phyloP scores from a whole-genome alignment of 495 filamentous ascomycete genomes.

The Penicillium salamii region DNA sequence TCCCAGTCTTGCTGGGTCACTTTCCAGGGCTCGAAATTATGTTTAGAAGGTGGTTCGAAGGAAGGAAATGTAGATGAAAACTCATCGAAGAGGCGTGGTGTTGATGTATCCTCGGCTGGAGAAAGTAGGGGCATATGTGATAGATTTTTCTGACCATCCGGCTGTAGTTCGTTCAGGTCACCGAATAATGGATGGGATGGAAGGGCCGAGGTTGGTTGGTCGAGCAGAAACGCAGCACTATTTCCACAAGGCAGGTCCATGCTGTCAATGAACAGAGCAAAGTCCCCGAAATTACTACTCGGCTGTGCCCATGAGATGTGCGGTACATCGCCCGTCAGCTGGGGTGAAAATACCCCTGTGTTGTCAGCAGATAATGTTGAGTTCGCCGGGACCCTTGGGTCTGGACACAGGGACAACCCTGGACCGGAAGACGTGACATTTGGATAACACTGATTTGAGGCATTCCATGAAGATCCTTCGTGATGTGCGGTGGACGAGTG shows the following conservation, averaged over 20 bases:
- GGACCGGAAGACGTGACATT: too few relatives aligned
- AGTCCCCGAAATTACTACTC: conserved; percentile 4
- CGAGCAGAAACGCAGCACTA: neutral
- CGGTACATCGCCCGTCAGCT: conserved; percentile 1
- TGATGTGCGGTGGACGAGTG: too few relatives aligned
- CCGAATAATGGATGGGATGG: too few relatives aligned
- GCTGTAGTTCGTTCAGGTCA: too few relatives aligned
- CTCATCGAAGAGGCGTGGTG: conserved; percentile 14
- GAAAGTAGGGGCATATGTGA: too few relatives aligned
- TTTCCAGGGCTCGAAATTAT: neutral
- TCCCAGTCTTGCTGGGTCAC: conserved; percentile 10
- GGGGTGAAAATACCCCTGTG: neutral
- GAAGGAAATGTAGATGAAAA: conserved; percentile 11
- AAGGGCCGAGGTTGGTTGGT: too few relatives aligned
- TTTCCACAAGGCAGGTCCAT: conserved; percentile 10
- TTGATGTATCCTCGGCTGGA: conserved; percentile 2
- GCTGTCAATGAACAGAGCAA: conserved; percentile 3
- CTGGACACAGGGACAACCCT: too few relatives aligned
- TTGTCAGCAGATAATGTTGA: too few relatives aligned
- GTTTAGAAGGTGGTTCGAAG: neutral
- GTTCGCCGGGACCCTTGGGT: too few relatives aligned
- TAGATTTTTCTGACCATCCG: too few relatives aligned
- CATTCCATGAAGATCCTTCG: too few relatives aligned
- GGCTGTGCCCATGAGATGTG: conserved; percentile 6
- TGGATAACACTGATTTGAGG: too few relatives aligned